These are phyloP conservation scores for Dioscorea zingiberensis DNA, from an alignment of 106 monocot genomes.

Conservation along the genomic window DNA sequence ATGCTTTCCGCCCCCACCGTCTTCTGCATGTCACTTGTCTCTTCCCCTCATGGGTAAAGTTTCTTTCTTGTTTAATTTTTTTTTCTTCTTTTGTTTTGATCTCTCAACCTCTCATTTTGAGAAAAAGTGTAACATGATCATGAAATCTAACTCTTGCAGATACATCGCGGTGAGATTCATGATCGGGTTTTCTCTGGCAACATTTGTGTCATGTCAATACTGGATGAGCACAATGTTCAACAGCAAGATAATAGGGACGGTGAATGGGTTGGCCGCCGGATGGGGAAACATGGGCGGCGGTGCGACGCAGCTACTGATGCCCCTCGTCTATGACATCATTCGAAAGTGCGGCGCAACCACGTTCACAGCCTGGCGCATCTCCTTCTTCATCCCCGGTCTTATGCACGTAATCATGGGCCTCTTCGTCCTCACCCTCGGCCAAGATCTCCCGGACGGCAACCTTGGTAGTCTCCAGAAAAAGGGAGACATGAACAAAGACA, in stretches of 20 bases:
- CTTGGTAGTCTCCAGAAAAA: conserved; percentile 13
- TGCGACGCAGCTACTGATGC: conserved; percentile 45
- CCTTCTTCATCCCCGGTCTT: conserved; percentile 41
- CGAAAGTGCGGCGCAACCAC: conserved; percentile 13
- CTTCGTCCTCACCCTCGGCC: conserved; percentile 18
- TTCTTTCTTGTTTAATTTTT: no score
- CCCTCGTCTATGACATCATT: conserved; percentile 28
- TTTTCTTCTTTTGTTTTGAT: not conserved
- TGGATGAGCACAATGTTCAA: conserved; percentile 64
- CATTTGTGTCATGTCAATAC: conserved; percentile 62
- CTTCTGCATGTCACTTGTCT: conserved; percentile 59
- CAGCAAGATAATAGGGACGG: conserved; percentile 56
- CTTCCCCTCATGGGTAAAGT: conserved; percentile 15
- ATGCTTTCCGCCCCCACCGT: conserved; percentile 66
- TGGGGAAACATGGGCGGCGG: conserved; percentile 80
- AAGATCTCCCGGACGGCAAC: conserved; percentile 42
- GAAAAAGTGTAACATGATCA: no score
- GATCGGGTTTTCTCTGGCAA: conserved; percentile 38
- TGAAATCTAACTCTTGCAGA: no score
- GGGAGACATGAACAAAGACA: conserved; percentile 25
- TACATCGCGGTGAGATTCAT: conserved; percentile 25
- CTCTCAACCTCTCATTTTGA: no score
- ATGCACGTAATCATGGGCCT: conserved; percentile 23
- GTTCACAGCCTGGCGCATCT: conserved; percentile 33
- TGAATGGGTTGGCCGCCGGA: conserved; percentile 73